Evolutionary conservation across 768 basidiomycete genomes (phyloP), one percentile per base, ranked within the genome.

Genomic region (Pleurotus cornucopiae): DNA sequence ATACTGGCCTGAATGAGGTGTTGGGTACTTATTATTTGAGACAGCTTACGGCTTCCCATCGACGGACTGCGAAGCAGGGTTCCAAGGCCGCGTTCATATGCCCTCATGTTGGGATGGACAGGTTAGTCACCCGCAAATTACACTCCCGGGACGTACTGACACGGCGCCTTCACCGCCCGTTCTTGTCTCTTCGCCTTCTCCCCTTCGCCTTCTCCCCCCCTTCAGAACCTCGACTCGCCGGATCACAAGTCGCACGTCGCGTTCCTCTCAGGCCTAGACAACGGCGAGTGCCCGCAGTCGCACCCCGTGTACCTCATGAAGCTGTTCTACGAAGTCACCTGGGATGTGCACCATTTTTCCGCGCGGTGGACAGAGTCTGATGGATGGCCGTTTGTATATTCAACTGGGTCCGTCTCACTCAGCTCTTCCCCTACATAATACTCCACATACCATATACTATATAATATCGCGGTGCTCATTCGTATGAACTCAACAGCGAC

Each of bases 371-470:
- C 69, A 9, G 60, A 60, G 1, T 65, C 60, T 54, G 62, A 75
- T 46, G 61, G 60, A 16, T 75, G 74, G 71, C 76, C 76, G 1
- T 76, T 77, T 57, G 74, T 76, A 1, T 76, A 74, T 46, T 75
- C 80, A 4, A 72, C 71, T 30, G 75, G 74, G 74, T 76, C 59
- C n/a, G 66, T 39, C 26, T 48, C 23, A 34, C 23, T 23, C 4
- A 23, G 3, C 23, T 5, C 23, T 23, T 25, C 23, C 23, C 5
- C 23, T 25, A 25, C 23, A 25, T 25, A 5, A 25, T 25, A 25
- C 5, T 1, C 23, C 23, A 6, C 23, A 25, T 25, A 23, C 23
- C 23, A 23, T 23, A 23, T 23, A 23, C 2, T 4, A 23, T 25
- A 11, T 11, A 34, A 9, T 9, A 2, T 34, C 30, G 30, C 11